A percentile compares a stretch with the other conserved stretches of the same genome.
Conservation (phyloP, 495 filamentous ascomycete genomes). For the Pyronema domesticum region DNA sequence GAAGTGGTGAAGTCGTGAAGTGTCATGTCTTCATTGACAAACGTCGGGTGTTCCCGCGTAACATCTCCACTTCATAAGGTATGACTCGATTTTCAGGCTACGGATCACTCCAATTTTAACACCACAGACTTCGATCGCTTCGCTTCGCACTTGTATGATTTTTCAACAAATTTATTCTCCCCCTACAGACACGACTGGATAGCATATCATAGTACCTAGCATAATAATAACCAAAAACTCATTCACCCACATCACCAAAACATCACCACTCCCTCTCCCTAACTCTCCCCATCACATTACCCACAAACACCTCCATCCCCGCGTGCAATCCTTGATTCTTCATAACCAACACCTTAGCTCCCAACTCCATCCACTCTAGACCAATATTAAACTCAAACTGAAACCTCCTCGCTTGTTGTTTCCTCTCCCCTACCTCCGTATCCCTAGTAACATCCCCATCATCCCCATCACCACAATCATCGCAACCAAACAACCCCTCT, state of each 20-base stretch:
- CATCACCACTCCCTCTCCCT: background rate
- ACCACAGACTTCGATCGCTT: too few relatives aligned
- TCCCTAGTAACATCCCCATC: conserved; percentile 14
- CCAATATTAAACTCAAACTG: conserved; percentile 56
- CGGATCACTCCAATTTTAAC: too few relatives aligned
- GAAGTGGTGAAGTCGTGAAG: too few relatives aligned
- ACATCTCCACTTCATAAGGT: too few relatives aligned
- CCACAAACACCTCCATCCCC: conserved; percentile 50
- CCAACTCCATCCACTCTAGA: conserved; percentile 73
- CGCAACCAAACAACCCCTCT: conserved; percentile 49
- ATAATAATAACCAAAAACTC: background rate
- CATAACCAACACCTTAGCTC: conserved; percentile 61
- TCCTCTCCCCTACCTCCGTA: conserved; percentile 25
- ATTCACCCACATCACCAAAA: background rate
- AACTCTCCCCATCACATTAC: conserved; percentile 39
- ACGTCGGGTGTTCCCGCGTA: too few relatives aligned
- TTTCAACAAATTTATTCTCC: too few relatives aligned
- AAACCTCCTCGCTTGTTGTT: conserved; percentile 38
- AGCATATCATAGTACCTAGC: too few relatives aligned
- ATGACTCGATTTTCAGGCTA: too few relatives aligned
- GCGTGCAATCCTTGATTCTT: conserved; percentile 37
- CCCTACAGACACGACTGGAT: too few relatives aligned
- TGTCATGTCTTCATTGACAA: too few relatives aligned
- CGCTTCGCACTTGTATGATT: too few relatives aligned
- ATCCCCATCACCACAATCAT: conserved; percentile 34